phyloP scores from a whole-genome alignment of 164 flowering plant species.

The Tinospora cordifolia region DNA sequence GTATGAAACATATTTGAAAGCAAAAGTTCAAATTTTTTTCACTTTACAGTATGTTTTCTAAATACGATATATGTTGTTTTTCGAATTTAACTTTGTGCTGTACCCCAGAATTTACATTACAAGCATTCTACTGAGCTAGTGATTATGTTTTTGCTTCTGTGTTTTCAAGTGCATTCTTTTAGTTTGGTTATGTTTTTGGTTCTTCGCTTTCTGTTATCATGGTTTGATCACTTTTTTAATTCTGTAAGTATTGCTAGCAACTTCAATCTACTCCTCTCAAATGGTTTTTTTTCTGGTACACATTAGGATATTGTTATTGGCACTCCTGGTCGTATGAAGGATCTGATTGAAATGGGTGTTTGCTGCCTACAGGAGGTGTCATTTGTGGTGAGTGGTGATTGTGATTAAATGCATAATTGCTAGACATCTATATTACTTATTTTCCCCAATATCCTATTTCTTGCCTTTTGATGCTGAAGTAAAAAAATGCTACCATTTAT shows the following conservation, averaged over 20 bases:
- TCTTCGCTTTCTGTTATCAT: neutral
- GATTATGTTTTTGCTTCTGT: no score
- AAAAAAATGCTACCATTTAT: no score
- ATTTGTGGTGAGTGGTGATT: conserved; percentile 62
- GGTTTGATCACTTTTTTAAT: neutral
- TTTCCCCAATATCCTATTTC: neutral
- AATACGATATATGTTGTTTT: no score
- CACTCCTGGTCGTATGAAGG: conserved; percentile 92
- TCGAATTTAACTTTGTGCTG: no score
- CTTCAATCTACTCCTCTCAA: neutral
- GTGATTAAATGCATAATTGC: neutral
- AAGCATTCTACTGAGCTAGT: no score
- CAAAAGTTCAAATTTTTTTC: no score
- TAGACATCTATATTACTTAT: neutral
- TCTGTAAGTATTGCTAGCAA: neutral
- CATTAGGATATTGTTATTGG: conserved; percentile 89
- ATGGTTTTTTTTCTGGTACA: conserved; percentile 6
- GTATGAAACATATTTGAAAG: no score
- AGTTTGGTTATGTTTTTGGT: neutral
- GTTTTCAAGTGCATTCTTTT: neutral
- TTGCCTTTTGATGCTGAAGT: neutral
- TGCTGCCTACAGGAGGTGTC: conserved; percentile 80
- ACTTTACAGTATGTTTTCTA: no score
- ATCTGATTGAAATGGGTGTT: conserved; percentile 69
- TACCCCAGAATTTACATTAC: no score